Base-by-base conservation (phyloP, 805 yeast species). In the Wickerhamiella kazuoi region DNA sequence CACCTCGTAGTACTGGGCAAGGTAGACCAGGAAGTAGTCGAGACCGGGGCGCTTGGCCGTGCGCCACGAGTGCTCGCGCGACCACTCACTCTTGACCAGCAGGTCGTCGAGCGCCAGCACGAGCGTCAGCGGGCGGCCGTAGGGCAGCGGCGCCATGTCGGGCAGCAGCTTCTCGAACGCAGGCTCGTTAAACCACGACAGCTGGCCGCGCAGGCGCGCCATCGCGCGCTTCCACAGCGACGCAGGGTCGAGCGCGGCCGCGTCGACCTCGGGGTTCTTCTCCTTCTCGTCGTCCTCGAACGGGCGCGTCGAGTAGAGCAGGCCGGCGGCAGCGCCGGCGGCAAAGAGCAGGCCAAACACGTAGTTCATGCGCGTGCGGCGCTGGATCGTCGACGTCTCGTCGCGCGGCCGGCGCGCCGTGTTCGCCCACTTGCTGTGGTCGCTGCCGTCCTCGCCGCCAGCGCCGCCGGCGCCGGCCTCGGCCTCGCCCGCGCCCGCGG, bases 21-120 rank as follows among this genome's bases (percentile, higher is more conserved):
- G 66, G 61, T 90, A 90, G 21, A 93, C 94, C 56, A 90, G 65
- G 63, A 90, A 90, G 66, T 90, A 90, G 60, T 93, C 98, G 44
- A 83, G 76, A 46, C 98, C 99, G 26, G 98, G 97, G 65, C 99
- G 82, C 68, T 90, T 90, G 23, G 94, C 97, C 14, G 96, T 87
- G 64, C 90, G 77, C 99, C 99, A 90, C 40, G 98, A 98, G 55
- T 74, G 69, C 59, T 81, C 74, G 49, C 82, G 73, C 41, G 81
- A 72, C 98, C 98, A 90, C 46, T 79, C 81, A 30, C 93, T 76
- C 58, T 90, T 95, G 41, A 87, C 73, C 54, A 90, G 69, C 44
- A 90, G 64, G 53, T 90, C 98, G 51, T 90, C 98, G 52, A 90
- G 69, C 23, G 81, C 76, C 50, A 90, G 59, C 6, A 90, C 96